These are phyloP conservation scores for Pseudopithomyces chartarum DNA, from an alignment of 2,329 filamentous ascomycete genomes.

Conservation along the genomic window DNA sequence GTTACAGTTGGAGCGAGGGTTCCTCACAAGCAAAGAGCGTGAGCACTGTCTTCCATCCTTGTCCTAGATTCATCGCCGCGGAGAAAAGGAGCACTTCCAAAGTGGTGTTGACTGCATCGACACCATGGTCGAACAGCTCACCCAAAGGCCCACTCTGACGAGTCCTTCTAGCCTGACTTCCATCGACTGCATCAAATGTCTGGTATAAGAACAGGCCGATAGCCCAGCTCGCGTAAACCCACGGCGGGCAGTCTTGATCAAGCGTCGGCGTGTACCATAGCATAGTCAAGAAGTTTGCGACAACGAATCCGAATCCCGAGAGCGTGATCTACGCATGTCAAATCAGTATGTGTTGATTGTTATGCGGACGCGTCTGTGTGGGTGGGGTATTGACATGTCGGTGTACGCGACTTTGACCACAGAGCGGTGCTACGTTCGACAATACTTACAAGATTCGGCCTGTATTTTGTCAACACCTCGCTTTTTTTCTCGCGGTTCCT, in stretches of 20 bases:
- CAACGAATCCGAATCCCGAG: conserved; percentile 86
- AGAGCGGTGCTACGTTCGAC: neutral
- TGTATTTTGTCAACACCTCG: conserved; percentile 26
- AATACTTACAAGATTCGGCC: conserved; percentile 45
- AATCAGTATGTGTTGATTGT: conserved; percentile 1
- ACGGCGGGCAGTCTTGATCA: conserved; percentile 88
- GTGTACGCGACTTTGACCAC: neutral
- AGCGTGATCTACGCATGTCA: conserved; percentile 72
- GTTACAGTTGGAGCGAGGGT: neutral
- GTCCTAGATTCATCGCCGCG: conserved; percentile 88
- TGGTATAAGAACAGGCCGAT: conserved; percentile 92
- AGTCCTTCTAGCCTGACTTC: conserved; percentile 88
- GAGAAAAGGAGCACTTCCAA: conserved; percentile 92
- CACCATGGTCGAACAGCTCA: conserved; percentile 94
- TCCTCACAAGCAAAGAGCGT: conserved; percentile 76
- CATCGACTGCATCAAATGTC: conserved; percentile 97
- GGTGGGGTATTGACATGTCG: neutral
- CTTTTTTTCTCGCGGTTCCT: neutral
- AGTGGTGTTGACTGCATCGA: conserved; percentile 95
- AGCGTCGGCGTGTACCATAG: conserved; percentile 96
- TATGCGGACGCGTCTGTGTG: conserved; percentile 1
- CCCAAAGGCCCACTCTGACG: conserved; percentile 90
- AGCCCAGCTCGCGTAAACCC: conserved; percentile 95
- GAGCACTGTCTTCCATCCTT: conserved; percentile 86
- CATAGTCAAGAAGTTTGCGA: conserved; percentile 86